Base-by-base conservation (phyloP, 1,284 basidiomycete genomes). In the Malassezia dermatis region DNA sequence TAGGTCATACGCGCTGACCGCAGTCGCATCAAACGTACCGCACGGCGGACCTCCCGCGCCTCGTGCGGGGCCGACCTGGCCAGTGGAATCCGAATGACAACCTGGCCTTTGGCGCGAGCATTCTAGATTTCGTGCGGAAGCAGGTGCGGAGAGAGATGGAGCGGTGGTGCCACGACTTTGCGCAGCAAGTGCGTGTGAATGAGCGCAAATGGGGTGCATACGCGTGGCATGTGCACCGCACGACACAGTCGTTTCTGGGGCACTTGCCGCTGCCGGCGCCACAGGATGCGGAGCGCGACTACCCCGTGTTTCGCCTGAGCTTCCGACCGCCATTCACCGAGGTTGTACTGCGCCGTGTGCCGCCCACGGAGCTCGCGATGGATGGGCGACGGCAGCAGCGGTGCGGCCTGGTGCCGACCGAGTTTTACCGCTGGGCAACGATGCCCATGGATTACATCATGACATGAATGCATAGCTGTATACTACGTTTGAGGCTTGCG, bases 21-120 rank as follows among this genome's bases (percentile, higher is more conserved):
- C 37, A 39, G 37, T 61, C 58, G n/a, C 56, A 61, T 31, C 69
- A 76, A 41, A 56, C 61, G 15, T 76, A 76, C 48, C 62, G 71
- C 4, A 77, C 76, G 19, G 60, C 73, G 19, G 64, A 74, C 7
- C 63, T 77, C 5, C 76, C 76, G 2, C 60, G 71, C 0, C 47
- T 76, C 41, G 68, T 73, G 4, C 51, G 70, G 12, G 64, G 58
- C 1, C 85, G 85, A 63, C 79, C 83, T 5, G 80, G 78, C 19
- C 82, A 80, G 21, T 91, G 89, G 89, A 83, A 90, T 64, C 84
- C 88, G 0, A 76, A 80, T 19, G 69, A 83, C 39, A 87, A 84
- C 66, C 78, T 91, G 8, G 79, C 80, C n/a, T 89, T 86, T 80
- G 87, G 83, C 4, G 77, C 82, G 32, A 71, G 71, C 21, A 82